phyloP scores from a whole-genome alignment of 306 rosid species.

The Rubus idaeus region DNA sequence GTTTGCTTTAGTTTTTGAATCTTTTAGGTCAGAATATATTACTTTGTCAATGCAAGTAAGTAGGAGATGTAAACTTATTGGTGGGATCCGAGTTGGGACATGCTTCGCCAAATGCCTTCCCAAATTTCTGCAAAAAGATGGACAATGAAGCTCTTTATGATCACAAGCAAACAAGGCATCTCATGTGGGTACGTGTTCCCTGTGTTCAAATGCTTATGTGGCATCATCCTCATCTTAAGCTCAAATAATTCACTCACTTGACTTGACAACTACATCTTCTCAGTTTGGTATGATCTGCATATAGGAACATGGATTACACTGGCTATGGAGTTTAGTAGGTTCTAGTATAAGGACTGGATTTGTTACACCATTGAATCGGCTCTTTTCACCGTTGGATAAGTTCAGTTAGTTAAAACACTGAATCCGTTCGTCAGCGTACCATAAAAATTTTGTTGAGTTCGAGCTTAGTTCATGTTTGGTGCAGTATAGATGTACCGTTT shows the following conservation, averaged over 20 bases:
- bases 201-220: background rate
- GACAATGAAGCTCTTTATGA: background rate
- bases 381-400: background rate
- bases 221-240: background rate
- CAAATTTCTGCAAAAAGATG: conserved; percentile 19
- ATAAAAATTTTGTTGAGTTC: background rate
- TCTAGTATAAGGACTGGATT: too few species aligned
- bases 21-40: conserved; percentile 9
- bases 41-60: background rate
- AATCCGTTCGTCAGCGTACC: background rate
- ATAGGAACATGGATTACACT: background rate
- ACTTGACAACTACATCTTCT: background rate
- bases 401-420: too few species aligned
- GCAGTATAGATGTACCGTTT: background rate
- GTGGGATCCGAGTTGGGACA: conserved; percentile 6
- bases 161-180: conserved; percentile 20
- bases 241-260: conserved; percentile 1
- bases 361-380: too few species aligned
- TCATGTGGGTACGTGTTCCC: conserved; percentile 13
- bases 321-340: background rate
- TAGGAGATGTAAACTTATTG: background rate
- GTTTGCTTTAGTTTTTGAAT: background rate
- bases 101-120: conserved; percentile 2
- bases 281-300: conserved; percentile 1
- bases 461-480: background rate